These are phyloP conservation scores for Magnaporthiopsis rhizophila DNA, from an alignment of 2,329 filamentous ascomycete species.

Conservation along the genomic window DNA sequence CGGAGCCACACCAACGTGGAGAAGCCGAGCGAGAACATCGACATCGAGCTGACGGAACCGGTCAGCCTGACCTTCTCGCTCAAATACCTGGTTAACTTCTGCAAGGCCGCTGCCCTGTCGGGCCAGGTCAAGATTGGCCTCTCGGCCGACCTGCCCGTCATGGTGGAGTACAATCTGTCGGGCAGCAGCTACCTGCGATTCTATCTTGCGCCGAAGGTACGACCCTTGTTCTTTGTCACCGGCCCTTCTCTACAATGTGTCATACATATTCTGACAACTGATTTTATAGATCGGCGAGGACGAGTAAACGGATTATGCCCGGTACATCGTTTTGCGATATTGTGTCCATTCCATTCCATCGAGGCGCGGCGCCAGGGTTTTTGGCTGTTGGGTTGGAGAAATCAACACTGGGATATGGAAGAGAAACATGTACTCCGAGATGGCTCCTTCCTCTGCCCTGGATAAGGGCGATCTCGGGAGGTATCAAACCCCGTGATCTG, in stretches of 20 bases:
- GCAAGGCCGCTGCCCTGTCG: slow-evolving; percentile 88
- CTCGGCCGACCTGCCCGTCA: slow-evolving; percentile 89
- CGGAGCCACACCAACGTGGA: slow-evolving; percentile 84
- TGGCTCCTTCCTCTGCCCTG: background rate
- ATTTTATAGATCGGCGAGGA: slow-evolving; percentile 27
- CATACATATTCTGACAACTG: slow-evolving; percentile 12
- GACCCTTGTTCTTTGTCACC: background rate
- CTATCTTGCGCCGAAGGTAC: slow-evolving; percentile 96
- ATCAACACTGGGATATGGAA: background rate
- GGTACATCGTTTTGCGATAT: background rate
- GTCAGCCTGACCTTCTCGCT: slow-evolving; percentile 95
- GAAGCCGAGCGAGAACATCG: slow-evolving; percentile 76
- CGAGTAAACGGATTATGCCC: slow-evolving; percentile 20
- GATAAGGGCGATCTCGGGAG: too few species aligned
- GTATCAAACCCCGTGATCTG: too few species aligned
- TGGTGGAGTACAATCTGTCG: slow-evolving; percentile 81
- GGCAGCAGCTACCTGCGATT: slow-evolving; percentile 88
- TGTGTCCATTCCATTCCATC: background rate
- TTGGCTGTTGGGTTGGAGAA: background rate
- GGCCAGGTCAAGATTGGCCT: slow-evolving; percentile 81
- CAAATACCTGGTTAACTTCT: slow-evolving; percentile 99
- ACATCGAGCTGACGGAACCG: slow-evolving; percentile 86
- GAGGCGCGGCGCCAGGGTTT: background rate
- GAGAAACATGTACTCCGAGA: background rate
- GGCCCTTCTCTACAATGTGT: background rate